phyloP scores from a whole-genome alignment of 768 basidiomycete species.

The Boletus bicolor region DNA sequence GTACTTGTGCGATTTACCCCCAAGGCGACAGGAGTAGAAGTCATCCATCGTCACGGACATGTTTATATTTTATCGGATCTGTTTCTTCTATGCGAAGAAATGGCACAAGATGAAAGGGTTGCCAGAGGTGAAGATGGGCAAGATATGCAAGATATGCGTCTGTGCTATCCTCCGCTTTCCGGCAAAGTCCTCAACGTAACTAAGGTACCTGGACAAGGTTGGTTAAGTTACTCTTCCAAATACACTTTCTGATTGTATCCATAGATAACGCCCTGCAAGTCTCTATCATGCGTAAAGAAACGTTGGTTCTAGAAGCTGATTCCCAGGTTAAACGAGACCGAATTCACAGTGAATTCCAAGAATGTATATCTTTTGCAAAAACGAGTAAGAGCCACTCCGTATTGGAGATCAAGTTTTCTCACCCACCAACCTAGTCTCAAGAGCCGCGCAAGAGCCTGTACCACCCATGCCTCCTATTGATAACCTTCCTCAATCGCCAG shows the following conservation, averaged over 20 bases:
- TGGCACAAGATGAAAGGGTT: slow-evolving; percentile 61
- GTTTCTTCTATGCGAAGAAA: slow-evolving; percentile 86
- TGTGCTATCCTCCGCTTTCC: slow-evolving; percentile 92
- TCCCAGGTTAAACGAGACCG: slow-evolving; percentile 57
- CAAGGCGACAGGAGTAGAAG: slow-evolving; percentile 65
- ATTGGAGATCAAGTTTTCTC: slow-evolving; percentile 1
- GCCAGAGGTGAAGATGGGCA: slow-evolving; percentile 51
- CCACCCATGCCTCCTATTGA: slow-evolving; percentile 61
- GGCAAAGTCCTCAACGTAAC: slow-evolving; percentile 84
- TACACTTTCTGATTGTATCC: slow-evolving; percentile 13
- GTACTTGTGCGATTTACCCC: slow-evolving; percentile 78
- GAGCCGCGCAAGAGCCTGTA: slow-evolving; percentile 58
- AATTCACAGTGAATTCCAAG: slow-evolving; percentile 68
- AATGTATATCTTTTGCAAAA: slow-evolving; percentile 80
- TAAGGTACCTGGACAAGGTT: slow-evolving; percentile 60
- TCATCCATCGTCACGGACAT: slow-evolving; percentile 75
- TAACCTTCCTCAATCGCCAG: slow-evolving; percentile 28
- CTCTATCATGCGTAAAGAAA: slow-evolving; percentile 86
- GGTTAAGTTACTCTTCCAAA: slow-evolving; percentile 21
- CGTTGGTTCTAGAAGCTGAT: slow-evolving; percentile 60
- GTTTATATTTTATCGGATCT: slow-evolving; percentile 90
- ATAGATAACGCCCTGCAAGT: slow-evolving; percentile 73
- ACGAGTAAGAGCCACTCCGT: slow-evolving; percentile 47
- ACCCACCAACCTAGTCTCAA: slow-evolving; percentile 43
- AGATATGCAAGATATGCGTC: slow-evolving; percentile 92